Evolutionary conservation across 768 basidiomycete species (phyloP), one percentile per base, ranked within the genome.

Genomic region (Kwoniella sp.): DNA sequence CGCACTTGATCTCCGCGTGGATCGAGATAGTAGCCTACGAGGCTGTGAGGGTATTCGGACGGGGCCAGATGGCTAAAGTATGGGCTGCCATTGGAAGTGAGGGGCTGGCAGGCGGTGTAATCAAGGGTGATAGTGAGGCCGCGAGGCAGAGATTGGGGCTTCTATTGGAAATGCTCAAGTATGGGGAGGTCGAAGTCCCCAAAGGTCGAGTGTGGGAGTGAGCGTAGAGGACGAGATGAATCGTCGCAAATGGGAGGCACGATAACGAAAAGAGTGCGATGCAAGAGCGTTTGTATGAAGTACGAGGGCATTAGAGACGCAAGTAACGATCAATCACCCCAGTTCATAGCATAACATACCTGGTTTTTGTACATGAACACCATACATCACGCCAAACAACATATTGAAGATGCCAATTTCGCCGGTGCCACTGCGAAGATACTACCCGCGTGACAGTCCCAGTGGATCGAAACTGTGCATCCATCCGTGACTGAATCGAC

Each of bases 1-100:
- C 77, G 3, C 64, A 69, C 26, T 51, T 80, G 15, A 30, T 80
- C 9, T 54, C 70, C 0, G 61, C 55, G 17, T 78, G 75, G 65
- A 67, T 76, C 2, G 72, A 75, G 45, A 69, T 72, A 13, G 38
- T 65, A 2, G 73, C 69, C 5, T 56, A 66, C 31, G 73, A 74
- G 23, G 66, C 73, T 22, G 62, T 64, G 23, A 51, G 61, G 22
- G 31, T 69, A 22, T 80, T 68, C 41, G 79, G 79, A 2, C 9
- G 28, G 9, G 34, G 55, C 12, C 79, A 80, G 65, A 64, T 76
- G 37, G 45, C 61, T 7, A 80, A 80, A 59, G 57, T 80, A 23
- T 69, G 75, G 51, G 66, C 63, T 11, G 73, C 73, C 22, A 75
- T 78, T 28, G 61, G 59, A 53, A 55, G 59, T 13, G 73, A 76